phyloP scores from a whole-genome alignment of 1,139 yeast genomes.

The Hyphopichia pseudoburtonii region DNA sequence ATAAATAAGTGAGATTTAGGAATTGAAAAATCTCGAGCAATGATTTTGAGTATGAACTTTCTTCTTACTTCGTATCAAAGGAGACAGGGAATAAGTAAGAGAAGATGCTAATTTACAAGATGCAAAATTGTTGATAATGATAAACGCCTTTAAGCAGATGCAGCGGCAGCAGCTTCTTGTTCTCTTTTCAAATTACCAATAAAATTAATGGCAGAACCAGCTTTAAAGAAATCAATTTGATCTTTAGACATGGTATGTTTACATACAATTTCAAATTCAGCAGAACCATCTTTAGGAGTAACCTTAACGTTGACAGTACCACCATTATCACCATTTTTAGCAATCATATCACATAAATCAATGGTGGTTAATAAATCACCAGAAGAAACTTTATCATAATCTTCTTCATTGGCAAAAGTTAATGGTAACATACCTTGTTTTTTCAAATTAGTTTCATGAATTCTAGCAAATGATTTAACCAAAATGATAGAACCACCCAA shows the following conservation, averaged over 20 bases:
- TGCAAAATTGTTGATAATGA: not conserved
- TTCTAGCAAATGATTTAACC: conserved; percentile 96
- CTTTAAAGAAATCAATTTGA: conserved; percentile 93
- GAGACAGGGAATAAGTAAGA: not conserved
- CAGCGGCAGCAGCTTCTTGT: conserved; percentile 9
- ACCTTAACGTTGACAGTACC: conserved; percentile 72
- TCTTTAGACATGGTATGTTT: conserved; percentile 97
- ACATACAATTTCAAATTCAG: conserved; percentile 62
- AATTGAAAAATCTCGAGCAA: no score
- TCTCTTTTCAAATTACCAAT: conserved; percentile 66
- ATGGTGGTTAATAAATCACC: conserved; percentile 81
- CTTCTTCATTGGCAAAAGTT: conserved; percentile 84
- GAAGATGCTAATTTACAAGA: conserved; percentile 4
- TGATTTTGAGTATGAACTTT: no score
- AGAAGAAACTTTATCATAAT: conserved; percentile 75
- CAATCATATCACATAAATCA: conserved; percentile 75
- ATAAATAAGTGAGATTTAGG: not conserved
- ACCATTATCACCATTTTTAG: conserved; percentile 82
- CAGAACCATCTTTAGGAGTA: conserved; percentile 72
- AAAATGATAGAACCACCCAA: conserved; percentile 86
- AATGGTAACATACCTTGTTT: conserved; percentile 96
- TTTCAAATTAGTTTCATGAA: conserved; percentile 78
- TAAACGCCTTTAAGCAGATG: conserved; percentile 1
- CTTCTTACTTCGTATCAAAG: no score
- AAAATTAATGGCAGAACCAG: conserved; percentile 94